Evolutionary conservation across 2,329 filamentous ascomycete species (phyloP), one percentile per base, ranked within the genome.

Genomic region (Neofusicoccum laricinum): DNA sequence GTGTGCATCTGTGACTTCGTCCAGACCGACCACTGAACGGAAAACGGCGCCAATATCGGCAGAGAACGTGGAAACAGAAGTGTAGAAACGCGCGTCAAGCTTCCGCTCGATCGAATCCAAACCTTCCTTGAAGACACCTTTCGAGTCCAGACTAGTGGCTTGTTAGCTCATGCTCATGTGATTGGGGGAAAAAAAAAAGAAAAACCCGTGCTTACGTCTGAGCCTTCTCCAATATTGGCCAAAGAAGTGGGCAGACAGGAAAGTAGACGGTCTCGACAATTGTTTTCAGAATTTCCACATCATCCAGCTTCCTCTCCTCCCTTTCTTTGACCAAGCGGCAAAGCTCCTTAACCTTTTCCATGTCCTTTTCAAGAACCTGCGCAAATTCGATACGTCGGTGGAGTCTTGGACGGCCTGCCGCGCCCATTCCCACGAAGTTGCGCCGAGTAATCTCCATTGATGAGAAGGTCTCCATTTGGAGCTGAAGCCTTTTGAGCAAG

Each of bases 401-500:
- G 34, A 99, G 82, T 55, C 92, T 86, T 30, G 90, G 85, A 71
- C 89, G 88, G 63, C 95, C 95, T 51, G 88, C 88, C 45, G 90
- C 88, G 6, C 95, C 95, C 92, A 98, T 97, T 41, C 90, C 90
- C n/a, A 90, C 90, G 77, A 97, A 99, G 77, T 98, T 94, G 65
- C 95, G 90, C 61, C 95, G 86, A 2, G 95, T 97, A 68, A 99
- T 89, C 78, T 99, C 95, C 90, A 97, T 97, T 0, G 93, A 97
- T 6, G 94, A 94, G 76, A 98, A 99, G 0, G 92, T 92, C 76
- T 98, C 94, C 84, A 97, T 90, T 76, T 97, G 93, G 64, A 98
- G 80, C 75, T 99, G 95, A 19, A 99, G 83, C 40, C 95, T 88
- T 79, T 98, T 98, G 66, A 99, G 84, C 63, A 99, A 82, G 3